A percentile compares a stretch with the other conserved stretches of the same genome.
Conservation (phyloP, 257 asterid species). For the Linderniella brevidens region DNA sequence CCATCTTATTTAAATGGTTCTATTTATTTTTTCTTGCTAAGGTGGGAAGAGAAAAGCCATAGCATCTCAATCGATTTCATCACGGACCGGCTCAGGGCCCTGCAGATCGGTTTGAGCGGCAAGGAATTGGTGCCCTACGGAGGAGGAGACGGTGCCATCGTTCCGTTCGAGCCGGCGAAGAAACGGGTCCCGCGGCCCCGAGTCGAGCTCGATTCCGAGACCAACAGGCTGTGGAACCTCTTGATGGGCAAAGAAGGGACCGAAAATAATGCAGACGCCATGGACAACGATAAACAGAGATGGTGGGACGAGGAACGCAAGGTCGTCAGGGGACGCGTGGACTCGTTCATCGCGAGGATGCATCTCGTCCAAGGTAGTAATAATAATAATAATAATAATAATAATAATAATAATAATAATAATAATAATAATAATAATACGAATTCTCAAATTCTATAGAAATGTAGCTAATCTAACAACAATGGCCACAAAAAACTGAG, state of each 20-base stretch:
- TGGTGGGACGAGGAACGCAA: slow-evolving; percentile 16
- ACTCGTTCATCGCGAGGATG: slow-evolving; percentile 20
- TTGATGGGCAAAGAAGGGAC: slow-evolving; percentile 14
- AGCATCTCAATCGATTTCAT: slow-evolving; percentile 26
- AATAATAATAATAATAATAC: too few species aligned
- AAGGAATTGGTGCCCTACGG: slow-evolving; percentile 40
- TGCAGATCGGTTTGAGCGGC: slow-evolving; percentile 21
- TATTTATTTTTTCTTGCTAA: slow-evolving; percentile 23
- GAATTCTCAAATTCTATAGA: not conserved
- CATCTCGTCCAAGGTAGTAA: slow-evolving; percentile 26
- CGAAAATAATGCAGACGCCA: slow-evolving; percentile 11
- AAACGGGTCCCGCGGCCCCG: slow-evolving; percentile 51
- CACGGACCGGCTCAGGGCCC: slow-evolving; percentile 20
- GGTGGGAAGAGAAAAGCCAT: slow-evolving; percentile 15
- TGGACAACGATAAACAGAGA: slow-evolving; percentile 12
- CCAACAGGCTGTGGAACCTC: slow-evolving; percentile 50
- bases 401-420: too few species aligned
- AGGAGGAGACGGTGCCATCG: slow-evolving; percentile 39
- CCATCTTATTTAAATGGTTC: not conserved
- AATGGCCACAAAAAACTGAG: not conserved
- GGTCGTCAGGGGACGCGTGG: slow-evolving; percentile 9
- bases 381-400: too few species aligned
- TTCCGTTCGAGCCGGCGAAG: slow-evolving; percentile 41
- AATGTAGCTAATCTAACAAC: not conserved
- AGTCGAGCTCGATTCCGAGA: slow-evolving; percentile 91